Evolutionary conservation across 306 rosid species (phyloP), one percentile per base, ranked within the genome.

Genomic region (Sindora glabra): DNA sequence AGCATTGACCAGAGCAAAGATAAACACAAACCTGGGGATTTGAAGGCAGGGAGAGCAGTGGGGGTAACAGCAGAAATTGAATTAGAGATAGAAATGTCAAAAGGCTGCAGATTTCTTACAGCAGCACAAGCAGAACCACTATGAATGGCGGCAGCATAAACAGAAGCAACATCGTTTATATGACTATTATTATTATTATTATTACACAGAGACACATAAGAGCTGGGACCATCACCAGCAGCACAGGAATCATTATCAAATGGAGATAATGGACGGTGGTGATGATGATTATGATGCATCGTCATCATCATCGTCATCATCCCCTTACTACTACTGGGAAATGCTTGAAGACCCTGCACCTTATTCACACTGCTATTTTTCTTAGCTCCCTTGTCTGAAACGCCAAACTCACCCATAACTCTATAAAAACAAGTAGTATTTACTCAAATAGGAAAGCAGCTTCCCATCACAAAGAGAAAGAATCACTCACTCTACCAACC

Each of bases 71-170:
- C n/a, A n/a, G n/a, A n/a, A n/a, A n/a, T n/a, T n/a, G 69, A 3
- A 30, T 68, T 17, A 40, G 66, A 27, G 44, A 64, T 8, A 71
- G 79, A 48, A 53, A 66, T 53, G 65, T 79, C 56, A 77, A 77
- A 81, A 81, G 89, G 84, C 79, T 79, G 86, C 79, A 83, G 65
- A 58, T 63, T 11, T 62, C 70, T 70, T 67, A 51, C 66, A 67
- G 49, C 49, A 52, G 59, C 48, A 62, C 61, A 63, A 29, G 67
- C 65, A 67, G 38, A 67, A 33, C 50, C 69, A 64, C 65, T 51
- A 48, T 56, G 44, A 68, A 48, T 7, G 68, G 48, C 21, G 21
- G 67, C 22, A 71, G 48, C 21, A 30, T 59, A 17, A 26, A n/a
- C 34, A 68, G 71, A 13, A 67, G 49, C 52, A 62, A 23, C 51